Evolutionary conservation across 116 monocot genomes (phyloP).

Genomic region (Trichopus zeylanicus): DNA sequence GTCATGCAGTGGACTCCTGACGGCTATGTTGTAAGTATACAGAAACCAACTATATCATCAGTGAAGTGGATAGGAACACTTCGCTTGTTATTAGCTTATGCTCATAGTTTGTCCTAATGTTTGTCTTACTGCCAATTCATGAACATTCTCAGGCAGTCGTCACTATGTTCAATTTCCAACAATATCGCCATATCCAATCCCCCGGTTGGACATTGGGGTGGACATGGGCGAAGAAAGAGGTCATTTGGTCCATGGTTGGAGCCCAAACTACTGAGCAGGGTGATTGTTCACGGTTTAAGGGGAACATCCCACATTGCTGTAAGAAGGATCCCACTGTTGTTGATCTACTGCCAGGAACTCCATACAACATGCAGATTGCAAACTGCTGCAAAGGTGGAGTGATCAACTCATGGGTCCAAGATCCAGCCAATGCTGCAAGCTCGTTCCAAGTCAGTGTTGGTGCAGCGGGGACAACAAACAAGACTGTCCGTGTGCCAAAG

Average conservation of each 20-base stretch:
- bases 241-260: too few species aligned
- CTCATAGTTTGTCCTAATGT: too few species aligned
- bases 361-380: too few species aligned
- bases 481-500: conserved; percentile 57
- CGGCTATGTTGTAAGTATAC: conserved; percentile 82
- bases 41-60: too few species aligned
- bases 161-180: conserved; percentile 73
- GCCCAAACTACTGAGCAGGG: conserved; percentile 74
- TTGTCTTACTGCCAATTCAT: too few species aligned
- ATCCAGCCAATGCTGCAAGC: conserved; percentile 54
- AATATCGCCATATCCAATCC: conserved; percentile 81
- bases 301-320: too few species aligned
- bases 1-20: conserved; percentile 83
- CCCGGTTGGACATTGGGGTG: conserved; percentile 80
- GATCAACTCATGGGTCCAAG: conserved; percentile 63
- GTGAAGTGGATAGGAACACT: too few species aligned
- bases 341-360: conserved; percentile 59
- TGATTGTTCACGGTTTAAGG: conserved; percentile 64
- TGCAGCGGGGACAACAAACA: conserved; percentile 47
- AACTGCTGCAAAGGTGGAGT: conserved; percentile 92
- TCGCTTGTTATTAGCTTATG: too few species aligned
- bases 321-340: conserved; percentile 59
- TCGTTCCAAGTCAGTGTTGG: conserved; percentile 79
- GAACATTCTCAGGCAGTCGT: conserved; percentile 67
- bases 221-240: conserved; percentile 74